Evolutionary conservation across 306 rosid genomes (phyloP), one percentile per base, ranked within the genome.

Genomic region (Acacia acuminata): DNA sequence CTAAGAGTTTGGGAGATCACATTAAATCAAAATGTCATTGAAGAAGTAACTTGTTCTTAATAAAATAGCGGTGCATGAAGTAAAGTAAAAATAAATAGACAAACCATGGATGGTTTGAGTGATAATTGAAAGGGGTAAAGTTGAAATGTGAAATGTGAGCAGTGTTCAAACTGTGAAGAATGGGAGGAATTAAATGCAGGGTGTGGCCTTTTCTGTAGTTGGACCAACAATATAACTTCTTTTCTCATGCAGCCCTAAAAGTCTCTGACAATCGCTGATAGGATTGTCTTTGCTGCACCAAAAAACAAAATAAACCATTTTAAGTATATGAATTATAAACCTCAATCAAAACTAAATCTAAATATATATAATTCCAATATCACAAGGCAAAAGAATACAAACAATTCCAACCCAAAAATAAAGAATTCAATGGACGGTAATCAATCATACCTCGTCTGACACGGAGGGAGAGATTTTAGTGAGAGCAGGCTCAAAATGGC

Each of bases 401-500:
- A n/a, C 12, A 24, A 9, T 24, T 60, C 66, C 2, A 2, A 14
- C 32, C 15, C 24, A 60, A 60, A 60, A 2, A n/a, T n/a, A 60
- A 22, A 60, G 15, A 60, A 60, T 24, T n/a, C 64, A 56, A 60
- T 30, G 19, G 25, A 75, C 24, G 64, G 70, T 55, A 79, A 73
- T 30, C 27, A 24, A 17, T 3, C 83, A 45, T 89, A 86, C 90
- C 92, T 9, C 34, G 65, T 71, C 79, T 0, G 81, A 80, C 74
- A 75, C 90, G 0, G 90, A 89, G 1, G 85, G 87, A 17, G 84
- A 82, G 61, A 78, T 67, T 75, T 82, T 77, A 69, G 51, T 64
- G 24, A 89, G 58, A 40, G 92, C 88, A 48, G 17, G 55, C 80
- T 80, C 84, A 69, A 89, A 86, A 82, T 89, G 92, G 42, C 77